phyloP scores from a whole-genome alignment of 1,139 yeast genomes.

The Candida gigantensis region DNA sequence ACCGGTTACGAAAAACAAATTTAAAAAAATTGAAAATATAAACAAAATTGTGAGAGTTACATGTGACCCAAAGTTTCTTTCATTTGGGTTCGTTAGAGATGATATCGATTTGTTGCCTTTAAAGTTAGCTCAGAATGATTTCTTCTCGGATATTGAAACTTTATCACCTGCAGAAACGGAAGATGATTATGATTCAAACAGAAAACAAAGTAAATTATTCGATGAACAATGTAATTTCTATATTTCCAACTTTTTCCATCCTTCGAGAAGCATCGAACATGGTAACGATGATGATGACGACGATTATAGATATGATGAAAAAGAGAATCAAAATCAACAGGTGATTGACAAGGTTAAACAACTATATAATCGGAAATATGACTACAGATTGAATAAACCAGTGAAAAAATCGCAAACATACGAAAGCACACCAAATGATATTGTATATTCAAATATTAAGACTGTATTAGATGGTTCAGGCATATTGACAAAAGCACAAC shows the following conservation, averaged over 20 bases:
- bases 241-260: conserved; percentile 28
- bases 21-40: conserved; percentile 52
- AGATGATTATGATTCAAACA: conserved; percentile 20
- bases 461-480: no score
- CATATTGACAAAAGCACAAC: no score
- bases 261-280: conserved; percentile 15
- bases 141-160: conserved; percentile 48
- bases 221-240: conserved; percentile 22
- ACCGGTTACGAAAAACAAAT: conserved; percentile 44
- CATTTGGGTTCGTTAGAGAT: conserved; percentile 70
- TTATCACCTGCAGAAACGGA: conserved; percentile 52
- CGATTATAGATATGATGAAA: conserved; percentile 14
- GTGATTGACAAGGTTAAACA: conserved; percentile 21
- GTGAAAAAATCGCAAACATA: conserved; percentile 16
- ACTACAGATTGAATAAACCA: conserved; percentile 8
- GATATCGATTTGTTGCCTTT: conserved; percentile 60
- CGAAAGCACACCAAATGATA: conserved; percentile 17
- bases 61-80: conserved; percentile 66
- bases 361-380: conserved; percentile 19
- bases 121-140: conserved; percentile 42
- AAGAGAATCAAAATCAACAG: neutral
- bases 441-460: conserved; percentile 13
- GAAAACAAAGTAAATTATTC: conserved; percentile 39
- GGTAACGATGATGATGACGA: conserved; percentile 17
- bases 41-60: conserved; percentile 59